Evolutionary conservation across 108 stramenopile genomes (phyloP).

Genomic region (Fragilaria crotonensis): DNA sequence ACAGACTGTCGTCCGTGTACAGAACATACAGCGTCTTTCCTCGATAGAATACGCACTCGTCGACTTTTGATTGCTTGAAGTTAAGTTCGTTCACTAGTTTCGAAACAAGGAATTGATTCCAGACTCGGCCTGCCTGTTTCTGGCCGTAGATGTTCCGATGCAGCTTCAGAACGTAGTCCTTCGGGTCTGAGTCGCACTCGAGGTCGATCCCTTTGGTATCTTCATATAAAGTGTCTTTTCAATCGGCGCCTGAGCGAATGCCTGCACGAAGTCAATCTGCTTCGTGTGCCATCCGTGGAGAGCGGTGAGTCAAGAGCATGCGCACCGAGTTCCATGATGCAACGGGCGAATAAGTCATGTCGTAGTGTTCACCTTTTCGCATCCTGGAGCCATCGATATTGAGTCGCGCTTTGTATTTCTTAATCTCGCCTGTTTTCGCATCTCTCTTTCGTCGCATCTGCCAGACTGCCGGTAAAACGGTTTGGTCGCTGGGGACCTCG

Average conservation of each 20-base stretch:
- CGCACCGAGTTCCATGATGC: conserved; percentile 3
- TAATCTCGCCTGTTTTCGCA: conserved; percentile 20
- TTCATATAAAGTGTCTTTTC: conserved; percentile 18
- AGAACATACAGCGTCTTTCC: conserved; percentile 30
- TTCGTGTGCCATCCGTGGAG: not conserved
- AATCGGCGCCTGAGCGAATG: conserved; percentile 17
- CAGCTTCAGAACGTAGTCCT: conserved; percentile 18
- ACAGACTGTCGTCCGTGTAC: no score
- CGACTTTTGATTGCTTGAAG: conserved; percentile 26
- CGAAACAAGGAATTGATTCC: conserved; percentile 3
- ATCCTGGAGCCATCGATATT: conserved; percentile 28
- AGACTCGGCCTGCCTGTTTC: not conserved
- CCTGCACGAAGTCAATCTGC: conserved; percentile 3
- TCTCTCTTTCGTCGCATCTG: conserved; percentile 34
- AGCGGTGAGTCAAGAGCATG: conserved; percentile 1
- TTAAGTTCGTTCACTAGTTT: conserved; percentile 13
- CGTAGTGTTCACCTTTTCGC: conserved; percentile 7
- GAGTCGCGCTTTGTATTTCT: conserved; percentile 22
- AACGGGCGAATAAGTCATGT: conserved; percentile 25
- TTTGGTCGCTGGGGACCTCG: conserved; percentile 15
- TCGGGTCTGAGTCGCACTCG: conserved; percentile 1
- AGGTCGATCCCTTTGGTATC: conserved; percentile 10
- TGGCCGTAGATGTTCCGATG: conserved; percentile 2
- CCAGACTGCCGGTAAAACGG: conserved; percentile 37
- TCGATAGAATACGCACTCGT: conserved; percentile 43